phyloP scores from a whole-genome alignment of 208 protist genomes.

The Leishmania major region DNA sequence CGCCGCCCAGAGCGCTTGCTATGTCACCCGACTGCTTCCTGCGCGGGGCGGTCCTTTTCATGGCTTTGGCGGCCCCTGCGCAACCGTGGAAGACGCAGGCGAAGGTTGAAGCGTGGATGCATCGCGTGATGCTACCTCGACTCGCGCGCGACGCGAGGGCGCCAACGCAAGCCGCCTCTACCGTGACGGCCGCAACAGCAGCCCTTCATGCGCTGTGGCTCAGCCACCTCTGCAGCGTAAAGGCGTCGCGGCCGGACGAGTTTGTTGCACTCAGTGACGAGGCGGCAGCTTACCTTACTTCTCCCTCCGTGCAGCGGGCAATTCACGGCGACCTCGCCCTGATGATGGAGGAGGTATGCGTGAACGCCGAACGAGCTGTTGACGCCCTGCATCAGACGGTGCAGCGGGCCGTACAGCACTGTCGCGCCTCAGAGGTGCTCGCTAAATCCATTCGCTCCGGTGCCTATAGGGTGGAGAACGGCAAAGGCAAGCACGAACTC shows the following conservation, averaged over 20 bases:
- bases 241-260: constrained; percentile 44
- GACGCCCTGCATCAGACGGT: constrained; percentile 28
- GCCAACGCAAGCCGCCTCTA: neutral
- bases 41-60: constrained; percentile 39
- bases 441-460: constrained; percentile 56
- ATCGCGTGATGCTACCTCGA: constrained; percentile 34
- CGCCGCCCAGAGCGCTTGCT: neutral
- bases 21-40: constrained; percentile 1
- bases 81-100: constrained; percentile 59
- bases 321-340: constrained; percentile 13
- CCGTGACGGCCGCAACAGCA: constrained; percentile 23
- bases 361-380: constrained; percentile 14
- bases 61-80: constrained; percentile 32
- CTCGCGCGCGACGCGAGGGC: neutral
- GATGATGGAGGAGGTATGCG: constrained; percentile 12
- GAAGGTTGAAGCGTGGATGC: constrained; percentile 38
- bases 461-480: constrained; percentile 19
- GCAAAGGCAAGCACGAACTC: neutral
- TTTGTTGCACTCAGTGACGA: constrained; percentile 43
- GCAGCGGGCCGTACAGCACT: constrained; percentile 19
- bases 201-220: constrained; percentile 50
- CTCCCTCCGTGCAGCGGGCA: neutral
- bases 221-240: constrained; percentile 54
- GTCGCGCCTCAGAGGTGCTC: constrained; percentile 21
- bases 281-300: constrained; percentile 5